Evolutionary conservation across 169 alveolate species (phyloP).

Genomic region (Besnoitia besnoiti): DNA sequence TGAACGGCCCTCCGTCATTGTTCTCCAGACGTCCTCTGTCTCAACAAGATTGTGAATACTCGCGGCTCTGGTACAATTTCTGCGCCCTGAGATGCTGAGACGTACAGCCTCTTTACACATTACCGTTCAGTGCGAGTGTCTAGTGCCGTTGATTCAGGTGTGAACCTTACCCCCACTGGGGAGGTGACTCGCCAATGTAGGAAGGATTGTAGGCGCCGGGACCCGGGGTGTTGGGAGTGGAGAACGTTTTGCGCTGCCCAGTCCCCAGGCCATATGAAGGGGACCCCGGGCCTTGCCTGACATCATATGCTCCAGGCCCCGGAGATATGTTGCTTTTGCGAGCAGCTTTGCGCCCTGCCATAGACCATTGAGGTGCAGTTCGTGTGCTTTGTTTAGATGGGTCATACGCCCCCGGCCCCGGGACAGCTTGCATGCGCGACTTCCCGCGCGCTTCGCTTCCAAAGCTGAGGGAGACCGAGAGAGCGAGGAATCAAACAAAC

Average conservation of each 20-base stretch:
- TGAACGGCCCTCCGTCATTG: too few relatives aligned
- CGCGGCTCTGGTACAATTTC: too few relatives aligned
- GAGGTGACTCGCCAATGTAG: conserved; percentile 28
- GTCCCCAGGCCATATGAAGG: conserved; percentile 58
- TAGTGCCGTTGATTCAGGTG: not conserved
- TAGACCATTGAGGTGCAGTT: conserved; percentile 37
- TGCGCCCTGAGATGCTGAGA: not conserved
- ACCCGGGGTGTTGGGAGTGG: conserved; percentile 45
- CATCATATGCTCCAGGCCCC: conserved; percentile 43
- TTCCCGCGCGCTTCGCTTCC: conserved; percentile 32
- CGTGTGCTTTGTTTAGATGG: conserved; percentile 2
- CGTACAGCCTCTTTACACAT: not conserved
- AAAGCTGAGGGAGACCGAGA: not conserved
- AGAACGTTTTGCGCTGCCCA: not conserved
- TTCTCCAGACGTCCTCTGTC: too few relatives aligned
- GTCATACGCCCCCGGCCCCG: conserved; percentile 35
- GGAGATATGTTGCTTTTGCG: not conserved
- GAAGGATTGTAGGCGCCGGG: conserved; percentile 53
- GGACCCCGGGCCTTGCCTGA: not conserved
- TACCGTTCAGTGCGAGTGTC: not conserved
- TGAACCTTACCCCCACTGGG: conserved; percentile 52
- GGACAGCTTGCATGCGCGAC: not conserved
- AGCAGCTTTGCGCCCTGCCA: conserved; percentile 27
- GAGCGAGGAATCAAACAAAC: not conserved
- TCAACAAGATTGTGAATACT: too few relatives aligned